phyloP scores from a whole-genome alignment of 257 asterid species.

The Solanum habrochaites region DNA sequence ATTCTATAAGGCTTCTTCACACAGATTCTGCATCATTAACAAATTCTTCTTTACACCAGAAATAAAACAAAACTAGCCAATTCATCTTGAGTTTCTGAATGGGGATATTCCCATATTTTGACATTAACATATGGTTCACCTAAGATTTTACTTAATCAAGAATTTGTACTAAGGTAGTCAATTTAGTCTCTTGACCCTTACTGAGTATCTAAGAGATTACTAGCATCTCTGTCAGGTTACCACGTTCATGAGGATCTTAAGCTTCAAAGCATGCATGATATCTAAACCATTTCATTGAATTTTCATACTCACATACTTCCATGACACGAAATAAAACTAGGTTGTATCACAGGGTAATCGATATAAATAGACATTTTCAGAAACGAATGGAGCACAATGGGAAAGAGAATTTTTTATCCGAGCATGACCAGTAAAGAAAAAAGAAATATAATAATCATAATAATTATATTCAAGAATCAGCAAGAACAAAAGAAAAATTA shows the following conservation, averaged over 20 bases:
- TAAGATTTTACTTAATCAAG: neutral
- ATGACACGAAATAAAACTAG: neutral
- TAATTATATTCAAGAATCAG: neutral
- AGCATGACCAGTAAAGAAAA: neutral
- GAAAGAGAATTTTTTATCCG: neutral
- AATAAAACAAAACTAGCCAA: neutral
- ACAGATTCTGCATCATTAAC: neutral
- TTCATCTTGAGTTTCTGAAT: neutral
- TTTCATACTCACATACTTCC: neutral
- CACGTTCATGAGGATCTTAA: neutral
- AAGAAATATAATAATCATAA: neutral
- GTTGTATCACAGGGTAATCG: neutral
- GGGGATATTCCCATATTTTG: neutral
- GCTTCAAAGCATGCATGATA: neutral
- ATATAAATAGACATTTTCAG: neutral
- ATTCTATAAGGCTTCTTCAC: neutral
- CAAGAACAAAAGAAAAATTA: neutral
- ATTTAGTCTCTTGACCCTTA: neutral
- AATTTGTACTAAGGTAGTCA: neutral
- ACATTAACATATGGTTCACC: neutral
- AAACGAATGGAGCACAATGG: neutral
- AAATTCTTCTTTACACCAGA: neutral
- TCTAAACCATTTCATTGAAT: neutral
- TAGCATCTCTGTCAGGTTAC: neutral
- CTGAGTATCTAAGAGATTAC: neutral